Evolutionary conservation across 2,329 filamentous ascomycete species (phyloP).

Genomic region (Chalaropsis ovoidea): DNA sequence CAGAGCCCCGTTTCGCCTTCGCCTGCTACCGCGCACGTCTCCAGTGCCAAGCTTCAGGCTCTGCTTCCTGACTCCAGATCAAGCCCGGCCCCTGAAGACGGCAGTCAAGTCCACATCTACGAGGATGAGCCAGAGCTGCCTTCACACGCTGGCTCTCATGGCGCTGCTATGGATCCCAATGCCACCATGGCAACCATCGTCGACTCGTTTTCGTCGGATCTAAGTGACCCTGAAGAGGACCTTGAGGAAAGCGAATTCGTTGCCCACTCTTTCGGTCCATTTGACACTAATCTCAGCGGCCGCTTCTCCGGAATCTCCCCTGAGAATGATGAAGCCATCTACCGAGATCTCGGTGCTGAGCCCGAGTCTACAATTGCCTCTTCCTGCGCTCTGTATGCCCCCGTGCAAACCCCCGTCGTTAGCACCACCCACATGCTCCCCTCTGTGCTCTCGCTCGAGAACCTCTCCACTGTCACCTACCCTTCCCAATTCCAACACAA

Average conservation of each 20-base stretch:
- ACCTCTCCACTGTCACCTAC: not conserved
- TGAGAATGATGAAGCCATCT: not conserved
- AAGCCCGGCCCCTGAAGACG: constrained; percentile 27
- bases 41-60: constrained; percentile 39
- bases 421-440: not conserved
- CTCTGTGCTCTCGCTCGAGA: constrained; percentile 18
- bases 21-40: constrained; percentile 36
- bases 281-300: constrained; percentile 73
- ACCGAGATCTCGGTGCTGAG: constrained; percentile 5
- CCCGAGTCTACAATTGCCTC: constrained; percentile 1
- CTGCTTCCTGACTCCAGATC: constrained; percentile 33
- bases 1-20: constrained; percentile 23
- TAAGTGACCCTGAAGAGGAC: constrained; percentile 45
- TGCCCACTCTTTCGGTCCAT: constrained; percentile 83
- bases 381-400: constrained; percentile 9
- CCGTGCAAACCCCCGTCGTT: constrained; percentile 5
- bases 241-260: constrained; percentile 80
- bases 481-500: not conserved
- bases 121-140: constrained; percentile 48
- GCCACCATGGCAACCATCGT: constrained; percentile 40
- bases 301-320: constrained; percentile 65
- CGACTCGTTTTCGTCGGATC: constrained; percentile 45
- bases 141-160: constrained; percentile 26
- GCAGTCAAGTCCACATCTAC: constrained; percentile 54
- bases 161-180: constrained; percentile 29